Conservation (phyloP, 2,329 filamentous ascomycete genomes). For the Beauveria bassiana region DNA sequence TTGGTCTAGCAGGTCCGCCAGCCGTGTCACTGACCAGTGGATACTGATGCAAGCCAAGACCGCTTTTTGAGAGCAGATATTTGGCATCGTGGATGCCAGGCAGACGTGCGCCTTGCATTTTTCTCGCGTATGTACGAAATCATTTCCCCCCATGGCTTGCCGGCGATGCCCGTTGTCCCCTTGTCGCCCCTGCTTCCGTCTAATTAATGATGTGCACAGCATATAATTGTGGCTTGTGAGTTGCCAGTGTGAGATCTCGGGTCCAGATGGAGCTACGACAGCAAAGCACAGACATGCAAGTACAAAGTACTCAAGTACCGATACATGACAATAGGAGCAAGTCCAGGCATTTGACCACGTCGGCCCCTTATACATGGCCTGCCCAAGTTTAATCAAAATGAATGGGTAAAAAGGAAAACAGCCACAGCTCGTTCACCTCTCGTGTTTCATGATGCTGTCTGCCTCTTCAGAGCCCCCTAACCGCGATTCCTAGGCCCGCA, state of each 20-base stretch:
- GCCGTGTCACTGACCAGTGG: constrained; percentile 2
- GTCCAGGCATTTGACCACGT: neutral
- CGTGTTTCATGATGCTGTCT: neutral
- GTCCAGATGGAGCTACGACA: constrained; percentile 6
- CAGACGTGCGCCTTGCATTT: constrained; percentile 7
- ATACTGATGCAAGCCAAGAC: constrained; percentile 8
- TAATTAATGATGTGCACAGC: constrained; percentile 7
- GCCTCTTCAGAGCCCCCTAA: neutral
- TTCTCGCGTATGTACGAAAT: constrained; percentile 7
- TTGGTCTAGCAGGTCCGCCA: neutral
- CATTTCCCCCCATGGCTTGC: neutral
- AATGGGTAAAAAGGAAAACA: neutral
- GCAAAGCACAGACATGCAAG: neutral
- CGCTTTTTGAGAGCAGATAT: constrained; percentile 5
- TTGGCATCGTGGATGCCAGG: constrained; percentile 4
- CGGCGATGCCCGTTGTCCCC: neutral
- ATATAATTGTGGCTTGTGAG: constrained; percentile 7
- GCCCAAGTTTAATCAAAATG: neutral
- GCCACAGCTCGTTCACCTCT: neutral
- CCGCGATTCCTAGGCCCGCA: neutral
- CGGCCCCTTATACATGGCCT: neutral
- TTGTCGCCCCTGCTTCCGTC: neutral
- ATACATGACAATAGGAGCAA: neutral
- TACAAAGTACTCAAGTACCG: neutral
- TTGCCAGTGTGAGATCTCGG: constrained; percentile 8